phyloP scores from a whole-genome alignment of 2,329 filamentous ascomycete genomes.

The Penicillium capsulatum region DNA sequence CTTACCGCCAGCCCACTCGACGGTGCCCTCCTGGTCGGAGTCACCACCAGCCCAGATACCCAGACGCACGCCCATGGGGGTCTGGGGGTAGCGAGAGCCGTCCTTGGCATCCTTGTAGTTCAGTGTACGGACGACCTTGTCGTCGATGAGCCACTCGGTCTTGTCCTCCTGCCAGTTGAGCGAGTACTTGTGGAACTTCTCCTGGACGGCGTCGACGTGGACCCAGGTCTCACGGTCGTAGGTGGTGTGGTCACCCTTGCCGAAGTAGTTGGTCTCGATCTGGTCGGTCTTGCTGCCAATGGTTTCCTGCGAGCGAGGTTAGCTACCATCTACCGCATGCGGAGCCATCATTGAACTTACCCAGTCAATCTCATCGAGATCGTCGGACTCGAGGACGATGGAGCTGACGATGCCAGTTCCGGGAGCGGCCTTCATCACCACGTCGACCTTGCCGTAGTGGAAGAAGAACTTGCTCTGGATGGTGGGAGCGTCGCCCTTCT shows the following conservation, averaged over 20 bases:
- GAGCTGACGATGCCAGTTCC: constrained; percentile 90
- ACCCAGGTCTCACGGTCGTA: constrained; percentile 85
- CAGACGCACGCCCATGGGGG: constrained; percentile 66
- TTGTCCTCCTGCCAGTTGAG: constrained; percentile 64
- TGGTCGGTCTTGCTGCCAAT: constrained; percentile 34
- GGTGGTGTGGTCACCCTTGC: constrained; percentile 73
- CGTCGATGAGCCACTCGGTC: constrained; percentile 64
- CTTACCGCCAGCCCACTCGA: constrained; percentile 65
- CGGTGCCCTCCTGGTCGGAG: constrained; percentile 46
- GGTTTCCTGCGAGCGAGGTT: constrained; percentile 30
- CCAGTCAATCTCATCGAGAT: constrained; percentile 92
- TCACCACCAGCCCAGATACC: constrained; percentile 67
- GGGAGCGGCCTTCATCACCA: constrained; percentile 78
- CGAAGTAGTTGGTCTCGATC: constrained; percentile 88
- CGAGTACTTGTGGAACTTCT: constrained; percentile 44
- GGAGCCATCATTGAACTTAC: constrained; percentile 55
- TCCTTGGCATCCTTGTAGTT: constrained; percentile 55
- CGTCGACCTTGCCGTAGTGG: constrained; percentile 90
- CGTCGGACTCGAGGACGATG: constrained; percentile 86
- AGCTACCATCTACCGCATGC: constrained; percentile 41
- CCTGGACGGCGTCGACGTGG: constrained; percentile 55
- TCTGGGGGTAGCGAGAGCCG: constrained; percentile 64
- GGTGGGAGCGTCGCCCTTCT: constrained; percentile 78
- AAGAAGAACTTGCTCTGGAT: constrained; percentile 90
- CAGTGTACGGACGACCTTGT: constrained; percentile 58